Conservation (phyloP, 305 asterid species). For the Withania somnifera region DNA sequence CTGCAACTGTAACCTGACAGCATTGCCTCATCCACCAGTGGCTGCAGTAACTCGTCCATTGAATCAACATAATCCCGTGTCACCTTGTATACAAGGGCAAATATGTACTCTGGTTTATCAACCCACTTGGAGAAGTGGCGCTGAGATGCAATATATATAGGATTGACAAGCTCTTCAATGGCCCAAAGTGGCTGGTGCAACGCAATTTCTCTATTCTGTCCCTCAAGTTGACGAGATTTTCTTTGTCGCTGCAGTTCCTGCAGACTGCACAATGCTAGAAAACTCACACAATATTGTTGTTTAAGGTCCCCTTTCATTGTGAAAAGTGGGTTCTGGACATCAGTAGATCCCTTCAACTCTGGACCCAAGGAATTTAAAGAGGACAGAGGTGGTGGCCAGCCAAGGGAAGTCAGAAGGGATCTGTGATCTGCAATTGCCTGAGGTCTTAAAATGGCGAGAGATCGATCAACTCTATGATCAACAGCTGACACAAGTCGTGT, state of each 20-base stretch:
- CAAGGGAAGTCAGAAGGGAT: too few relatives aligned
- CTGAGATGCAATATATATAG: constrained; percentile 59
- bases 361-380: constrained; percentile 41
- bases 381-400: constrained; percentile 41
- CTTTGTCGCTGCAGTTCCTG: constrained; percentile 83
- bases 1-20: constrained; percentile 87
- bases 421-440: too few relatives aligned
- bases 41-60: constrained; percentile 90
- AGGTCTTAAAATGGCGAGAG: too few relatives aligned
- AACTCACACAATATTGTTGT: constrained; percentile 65
- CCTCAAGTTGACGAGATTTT: constrained; percentile 73
- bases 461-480: too few relatives aligned
- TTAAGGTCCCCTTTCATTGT: constrained; percentile 75
- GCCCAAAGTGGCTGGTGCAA: too few relatives aligned
- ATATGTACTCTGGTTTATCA: constrained; percentile 77
- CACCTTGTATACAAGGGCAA: constrained; percentile 77
- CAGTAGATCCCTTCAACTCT: constrained; percentile 34
- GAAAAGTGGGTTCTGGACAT: constrained; percentile 62
- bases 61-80: constrained; percentile 83
- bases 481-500: too few relatives aligned
- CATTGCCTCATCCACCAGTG: constrained; percentile 82
- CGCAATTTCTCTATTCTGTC: too few relatives aligned
- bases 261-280: constrained; percentile 76
- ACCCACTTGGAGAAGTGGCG: constrained; percentile 77
- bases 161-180: too few relatives aligned